phyloP scores from a whole-genome alignment of 2,329 filamentous ascomycete genomes.

The Trichoderma sp. region DNA sequence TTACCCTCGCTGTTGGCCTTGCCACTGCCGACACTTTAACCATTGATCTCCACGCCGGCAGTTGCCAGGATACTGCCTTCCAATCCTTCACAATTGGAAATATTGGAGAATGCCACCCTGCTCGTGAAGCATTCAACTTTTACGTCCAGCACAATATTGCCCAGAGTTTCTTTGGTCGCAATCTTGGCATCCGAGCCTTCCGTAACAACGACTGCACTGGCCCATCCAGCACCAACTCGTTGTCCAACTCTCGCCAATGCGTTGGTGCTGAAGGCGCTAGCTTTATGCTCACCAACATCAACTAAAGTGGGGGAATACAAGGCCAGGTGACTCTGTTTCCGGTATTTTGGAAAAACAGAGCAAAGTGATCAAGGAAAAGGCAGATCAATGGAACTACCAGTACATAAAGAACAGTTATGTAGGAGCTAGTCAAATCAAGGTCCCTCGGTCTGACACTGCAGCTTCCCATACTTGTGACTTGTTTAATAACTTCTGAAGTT shows the following conservation, averaged over 20 bases:
- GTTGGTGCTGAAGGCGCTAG: not conserved
- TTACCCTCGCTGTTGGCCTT: not conserved
- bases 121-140: not conserved
- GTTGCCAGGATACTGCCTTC: not conserved
- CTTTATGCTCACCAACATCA: not conserved
- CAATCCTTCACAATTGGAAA: slow-evolving; percentile 3
- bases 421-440: not conserved
- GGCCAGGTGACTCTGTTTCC: not conserved
- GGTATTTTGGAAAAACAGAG: not conserved
- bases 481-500: not conserved
- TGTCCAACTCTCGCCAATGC: not conserved
- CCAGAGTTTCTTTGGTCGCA: not conserved
- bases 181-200: not conserved
- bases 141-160: not conserved
- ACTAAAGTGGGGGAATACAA: not conserved
- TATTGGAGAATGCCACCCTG: not conserved
- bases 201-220: not conserved
- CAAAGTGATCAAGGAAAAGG: not conserved
- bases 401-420: slow-evolving; percentile 1
- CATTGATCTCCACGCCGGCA: not conserved
- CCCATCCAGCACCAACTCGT: not conserved
- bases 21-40: not conserved
- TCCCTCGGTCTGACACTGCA: not conserved
- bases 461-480: not conserved
- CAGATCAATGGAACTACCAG: not conserved